Base-by-base conservation (phyloP, 83 land plant species). In the Diphasiastrum complanatum region DNA sequence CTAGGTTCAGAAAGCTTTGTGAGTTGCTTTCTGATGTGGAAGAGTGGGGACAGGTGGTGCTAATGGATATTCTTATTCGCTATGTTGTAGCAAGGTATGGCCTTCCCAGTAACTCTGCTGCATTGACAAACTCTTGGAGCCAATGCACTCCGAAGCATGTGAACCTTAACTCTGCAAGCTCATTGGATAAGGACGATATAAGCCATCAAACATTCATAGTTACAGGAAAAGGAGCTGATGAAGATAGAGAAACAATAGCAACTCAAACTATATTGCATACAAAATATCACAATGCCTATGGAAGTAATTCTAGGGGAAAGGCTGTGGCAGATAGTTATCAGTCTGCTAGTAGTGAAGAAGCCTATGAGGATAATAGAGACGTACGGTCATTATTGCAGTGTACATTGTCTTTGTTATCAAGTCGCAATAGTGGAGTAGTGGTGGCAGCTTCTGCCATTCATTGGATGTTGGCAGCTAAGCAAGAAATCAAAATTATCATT, bases 341-440 rank as follows among this genome's bases (percentile, higher is more conserved):
- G 23, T 6, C n/a, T 48, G 24, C 56, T 46, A 40, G 14, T 12
- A 43, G 71, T 32, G 66, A 78, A 43, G 36, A 47, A 55, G 36
- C 62, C 33, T 20, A 3, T 60, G 45, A 61, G 47, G 75, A 78
- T 52, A 74, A 83, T 48, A 70, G 71, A 61, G 97, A 95, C 61
- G 65, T 82, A 31, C 67, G 72, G 73, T 61, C 85, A 41, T 63
- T 95, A 35, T 66, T 89, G 64, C 78, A 75, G 63, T 89, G 86
- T 56, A 89, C 99, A 47, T 68, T 78, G 12, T 86, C 93, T 24
- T 70, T 95, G 45, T 62, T 95, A 50, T 84, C 89, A 86, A 95
- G 99, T 64, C 79, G 81, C 45, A 95, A 89, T 61, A 84, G 96
- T 84, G 97, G 85, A 10, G 99, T 95, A 38, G 87, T 95, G n/a